Evolutionary conservation across 306 rosid genomes (phyloP).

Genomic region (Cicer pinnatifidum): DNA sequence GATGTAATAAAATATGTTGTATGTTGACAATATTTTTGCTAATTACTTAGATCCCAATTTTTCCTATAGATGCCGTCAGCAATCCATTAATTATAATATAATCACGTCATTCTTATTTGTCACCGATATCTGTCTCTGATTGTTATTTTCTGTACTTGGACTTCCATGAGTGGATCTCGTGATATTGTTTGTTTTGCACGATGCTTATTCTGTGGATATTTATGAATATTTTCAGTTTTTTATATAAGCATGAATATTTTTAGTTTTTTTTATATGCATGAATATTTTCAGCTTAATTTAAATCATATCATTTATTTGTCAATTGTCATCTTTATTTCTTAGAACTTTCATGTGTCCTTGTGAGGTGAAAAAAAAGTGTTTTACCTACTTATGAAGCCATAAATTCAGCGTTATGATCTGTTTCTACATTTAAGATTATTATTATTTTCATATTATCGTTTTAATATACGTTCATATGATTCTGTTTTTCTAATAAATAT

Average conservation of each 20-base stretch:
- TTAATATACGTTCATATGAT: background rate
- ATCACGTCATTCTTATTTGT: background rate
- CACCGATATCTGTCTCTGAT: background rate
- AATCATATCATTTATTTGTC: background rate
- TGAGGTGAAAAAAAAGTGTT: conserved; percentile 2
- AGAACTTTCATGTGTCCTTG: conserved; percentile 20
- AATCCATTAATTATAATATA: background rate
- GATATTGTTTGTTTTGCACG: background rate
- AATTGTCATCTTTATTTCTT: background rate
- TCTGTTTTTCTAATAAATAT: conserved; percentile 29
- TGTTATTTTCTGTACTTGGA: conserved; percentile 8
- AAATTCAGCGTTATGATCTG: conserved; percentile 16
- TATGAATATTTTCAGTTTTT: background rate
- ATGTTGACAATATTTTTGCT: conserved; percentile 26
- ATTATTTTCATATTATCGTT: background rate
- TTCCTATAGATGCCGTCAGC: background rate
- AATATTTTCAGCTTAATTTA: conserved; percentile 15
- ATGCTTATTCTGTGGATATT: conserved; percentile 23
- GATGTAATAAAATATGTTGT: background rate
- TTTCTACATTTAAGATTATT: conserved; percentile 17
- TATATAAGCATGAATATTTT: background rate
- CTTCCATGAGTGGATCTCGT: conserved; percentile 1
- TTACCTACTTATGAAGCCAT: conserved; percentile 25
- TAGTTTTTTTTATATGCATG: background rate
- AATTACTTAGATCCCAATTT: background rate